Conservation (phyloP, 208 protist species). For the Naegleria fowleri region DNA sequence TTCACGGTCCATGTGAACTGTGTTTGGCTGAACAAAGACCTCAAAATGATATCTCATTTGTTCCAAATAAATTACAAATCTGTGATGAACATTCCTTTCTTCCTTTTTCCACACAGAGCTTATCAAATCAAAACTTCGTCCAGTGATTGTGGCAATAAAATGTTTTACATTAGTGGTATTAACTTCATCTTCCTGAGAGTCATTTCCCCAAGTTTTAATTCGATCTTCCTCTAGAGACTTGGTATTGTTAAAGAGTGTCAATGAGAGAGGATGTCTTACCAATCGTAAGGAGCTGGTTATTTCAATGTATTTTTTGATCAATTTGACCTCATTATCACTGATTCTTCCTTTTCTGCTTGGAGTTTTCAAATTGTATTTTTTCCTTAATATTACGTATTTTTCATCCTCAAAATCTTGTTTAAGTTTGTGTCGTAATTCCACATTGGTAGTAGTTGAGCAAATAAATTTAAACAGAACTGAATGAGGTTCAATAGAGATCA, state of each 20-base stretch:
- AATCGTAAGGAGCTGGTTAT: neutral
- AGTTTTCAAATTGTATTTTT: neutral
- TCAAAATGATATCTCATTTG: neutral
- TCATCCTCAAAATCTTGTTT: neutral
- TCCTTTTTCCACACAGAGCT: neutral
- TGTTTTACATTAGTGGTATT: neutral
- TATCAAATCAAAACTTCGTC: neutral
- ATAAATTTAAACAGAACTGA: neutral
- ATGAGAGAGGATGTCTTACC: neutral
- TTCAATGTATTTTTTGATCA: neutral
- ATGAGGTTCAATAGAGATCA: neutral
- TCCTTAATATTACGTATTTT: neutral
- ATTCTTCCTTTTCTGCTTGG: neutral
- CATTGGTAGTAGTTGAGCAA: neutral
- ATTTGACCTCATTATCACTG: neutral
- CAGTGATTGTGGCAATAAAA: neutral
- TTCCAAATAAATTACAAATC: neutral
- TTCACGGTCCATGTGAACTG: neutral
- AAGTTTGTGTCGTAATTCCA: neutral
- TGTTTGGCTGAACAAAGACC: neutral
- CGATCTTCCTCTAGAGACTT: neutral
- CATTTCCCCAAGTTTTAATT: neutral
- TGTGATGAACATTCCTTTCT: neutral
- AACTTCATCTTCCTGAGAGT: neutral
- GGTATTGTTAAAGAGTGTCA: neutral